These are phyloP conservation scores for Coleophoma eucalyptorum DNA, from an alignment of 2,329 filamentous ascomycete species.

Conservation along the genomic window DNA sequence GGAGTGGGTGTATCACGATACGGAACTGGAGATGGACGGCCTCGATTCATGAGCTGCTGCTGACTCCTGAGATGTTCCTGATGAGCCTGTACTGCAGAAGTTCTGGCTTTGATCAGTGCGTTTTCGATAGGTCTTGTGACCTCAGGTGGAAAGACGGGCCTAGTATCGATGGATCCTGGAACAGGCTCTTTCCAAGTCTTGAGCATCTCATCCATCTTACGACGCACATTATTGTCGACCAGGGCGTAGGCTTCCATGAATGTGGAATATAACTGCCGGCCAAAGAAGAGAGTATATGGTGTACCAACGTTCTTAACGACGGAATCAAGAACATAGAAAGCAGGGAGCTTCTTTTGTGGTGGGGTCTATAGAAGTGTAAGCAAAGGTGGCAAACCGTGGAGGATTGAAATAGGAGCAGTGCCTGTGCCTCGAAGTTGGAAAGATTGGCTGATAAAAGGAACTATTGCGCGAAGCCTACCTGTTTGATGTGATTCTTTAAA, in stretches of 20 bases:
- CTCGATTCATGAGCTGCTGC: constrained; percentile 49
- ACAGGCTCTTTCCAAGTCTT: constrained; percentile 98
- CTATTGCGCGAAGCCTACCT: constrained; percentile 58
- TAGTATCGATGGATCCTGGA: constrained; percentile 86
- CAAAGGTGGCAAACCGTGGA: constrained; percentile 13
- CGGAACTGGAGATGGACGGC: constrained; percentile 50
- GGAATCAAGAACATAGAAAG: constrained; percentile 96
- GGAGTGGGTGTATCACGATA: constrained; percentile 75
- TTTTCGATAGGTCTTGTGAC: constrained; percentile 90
- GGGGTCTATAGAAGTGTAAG: constrained; percentile 58
- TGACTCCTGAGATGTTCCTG: constrained; percentile 52
- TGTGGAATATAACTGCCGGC: constrained; percentile 84
- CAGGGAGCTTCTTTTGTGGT: constrained; percentile 84
- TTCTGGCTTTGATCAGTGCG: constrained; percentile 77
- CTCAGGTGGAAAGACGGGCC: constrained; percentile 86
- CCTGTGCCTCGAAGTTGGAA: background rate
- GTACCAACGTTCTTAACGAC: constrained; percentile 99
- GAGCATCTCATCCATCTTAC: constrained; percentile 95
- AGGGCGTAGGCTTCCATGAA: constrained; percentile 97
- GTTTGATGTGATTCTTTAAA: constrained; percentile 88
- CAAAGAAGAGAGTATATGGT: constrained; percentile 93
- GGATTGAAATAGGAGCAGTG: background rate
- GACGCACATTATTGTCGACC: constrained; percentile 76
- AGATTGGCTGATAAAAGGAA: constrained; percentile 9
- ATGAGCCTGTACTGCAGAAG: constrained; percentile 55